A percentile compares a stretch with the other conserved stretches of the same genome.
phyloP scores from a whole-genome alignment of 78 protist species.

The Guillardia theta region DNA sequence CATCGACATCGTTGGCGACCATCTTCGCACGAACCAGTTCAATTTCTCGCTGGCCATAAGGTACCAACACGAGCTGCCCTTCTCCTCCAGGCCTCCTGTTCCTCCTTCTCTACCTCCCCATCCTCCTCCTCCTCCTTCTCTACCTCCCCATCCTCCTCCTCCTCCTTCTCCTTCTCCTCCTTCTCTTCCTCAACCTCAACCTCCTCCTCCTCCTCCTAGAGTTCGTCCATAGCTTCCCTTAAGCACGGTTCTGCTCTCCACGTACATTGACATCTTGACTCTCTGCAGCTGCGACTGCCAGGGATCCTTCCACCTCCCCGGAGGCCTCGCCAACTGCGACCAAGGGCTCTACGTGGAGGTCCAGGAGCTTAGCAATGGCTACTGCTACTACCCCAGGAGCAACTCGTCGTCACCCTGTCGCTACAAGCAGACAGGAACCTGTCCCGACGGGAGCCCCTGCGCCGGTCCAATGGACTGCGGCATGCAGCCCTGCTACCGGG shows the following conservation, averaged over 20 bases:
- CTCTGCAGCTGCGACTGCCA: background rate
- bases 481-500: background rate
- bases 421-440: background rate
- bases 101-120: no score
- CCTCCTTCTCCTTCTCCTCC: no score
- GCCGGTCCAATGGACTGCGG: background rate
- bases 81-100: no score
- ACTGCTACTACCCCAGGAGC: background rate
- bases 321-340: constrained; percentile 2
- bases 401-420: background rate
- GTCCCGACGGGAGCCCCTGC: background rate
- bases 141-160: no score
- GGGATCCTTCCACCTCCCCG: background rate
- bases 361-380: background rate
- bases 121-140: no score
- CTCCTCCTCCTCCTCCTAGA: no score
- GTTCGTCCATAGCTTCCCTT: no score
- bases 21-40: background rate
- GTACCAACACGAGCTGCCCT: no score
- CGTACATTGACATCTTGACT: no score
- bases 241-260: no score
- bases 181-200: no score
- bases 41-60: no score
- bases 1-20: background rate
- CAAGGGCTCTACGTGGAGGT: background rate